Conservation (phyloP, 805 yeast genomes). For the Metschnikowia cerradonensis region DNA sequence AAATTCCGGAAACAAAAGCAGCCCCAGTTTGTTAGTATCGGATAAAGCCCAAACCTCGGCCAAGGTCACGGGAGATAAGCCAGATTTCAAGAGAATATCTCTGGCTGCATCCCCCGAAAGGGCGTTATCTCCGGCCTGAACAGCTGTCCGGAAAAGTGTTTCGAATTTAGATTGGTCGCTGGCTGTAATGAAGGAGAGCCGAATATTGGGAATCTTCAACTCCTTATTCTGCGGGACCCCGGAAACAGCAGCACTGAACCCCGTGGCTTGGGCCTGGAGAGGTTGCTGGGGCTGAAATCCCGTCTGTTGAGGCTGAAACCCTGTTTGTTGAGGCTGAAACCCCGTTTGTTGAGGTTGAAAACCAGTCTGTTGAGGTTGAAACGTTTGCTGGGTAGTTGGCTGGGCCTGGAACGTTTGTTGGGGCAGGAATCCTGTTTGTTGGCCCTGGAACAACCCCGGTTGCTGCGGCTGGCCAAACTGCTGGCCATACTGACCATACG, state of each 20-base stretch:
- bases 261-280: constrained; percentile 44
- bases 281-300: constrained; percentile 14
- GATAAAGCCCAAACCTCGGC: constrained; percentile 88
- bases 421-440: constrained; percentile 35
- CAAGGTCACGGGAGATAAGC: constrained; percentile 65
- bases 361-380: constrained; percentile 28
- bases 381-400: constrained; percentile 20
- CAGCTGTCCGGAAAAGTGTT: constrained; percentile 75
- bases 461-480: constrained; percentile 16
- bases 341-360: constrained; percentile 35
- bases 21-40: constrained; percentile 85
- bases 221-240: constrained; percentile 51
- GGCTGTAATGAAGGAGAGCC: constrained; percentile 80
- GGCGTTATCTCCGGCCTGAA: constrained; percentile 64
- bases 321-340: constrained; percentile 24
- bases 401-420: constrained; percentile 28
- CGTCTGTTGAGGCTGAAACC: constrained; percentile 22
- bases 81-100: constrained; percentile 74
- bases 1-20: constrained; percentile 87
- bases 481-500: constrained; percentile 2
- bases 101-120: constrained; percentile 73
- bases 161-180: constrained; percentile 86
- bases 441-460: constrained; percentile 18
- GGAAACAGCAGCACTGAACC: constrained; percentile 37
- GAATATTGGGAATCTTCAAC: constrained; percentile 65